Percentiles rank a stretch among this genome's conserved stretches.
phyloP scores from a whole-genome alignment of 1,284 basidiomycete species.

The Ganoderma sp. region DNA sequence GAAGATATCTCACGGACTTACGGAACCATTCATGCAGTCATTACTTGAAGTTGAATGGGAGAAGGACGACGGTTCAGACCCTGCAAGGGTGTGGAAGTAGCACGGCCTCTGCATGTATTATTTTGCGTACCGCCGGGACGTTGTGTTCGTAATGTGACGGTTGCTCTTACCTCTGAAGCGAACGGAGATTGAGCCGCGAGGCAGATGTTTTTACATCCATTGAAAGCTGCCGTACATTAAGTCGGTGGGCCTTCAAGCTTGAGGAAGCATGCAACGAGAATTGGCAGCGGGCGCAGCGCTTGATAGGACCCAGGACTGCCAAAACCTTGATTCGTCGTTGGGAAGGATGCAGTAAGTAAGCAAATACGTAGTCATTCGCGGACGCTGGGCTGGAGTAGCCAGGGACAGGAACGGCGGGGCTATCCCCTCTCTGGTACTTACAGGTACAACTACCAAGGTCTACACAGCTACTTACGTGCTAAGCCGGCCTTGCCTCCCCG shows the following conservation, averaged over 20 bases:
- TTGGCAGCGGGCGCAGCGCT: neutral
- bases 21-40: neutral
- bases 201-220: neutral
- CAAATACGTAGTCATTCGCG: neutral
- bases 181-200: neutral
- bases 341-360: neutral
- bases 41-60: neutral
- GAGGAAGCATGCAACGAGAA: neutral
- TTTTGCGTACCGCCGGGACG: neutral
- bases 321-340: neutral
- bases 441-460: neutral
- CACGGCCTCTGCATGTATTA: neutral
- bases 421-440: neutral
- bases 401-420: neutral
- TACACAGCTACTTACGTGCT: neutral
- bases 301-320: neutral
- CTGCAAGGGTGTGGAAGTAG: neutral
- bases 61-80: neutral
- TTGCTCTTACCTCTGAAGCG: neutral
- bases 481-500: neutral
- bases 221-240: constrained; percentile 3
- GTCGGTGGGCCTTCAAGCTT: neutral
- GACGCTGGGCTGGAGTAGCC: neutral
- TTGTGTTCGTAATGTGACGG: neutral
- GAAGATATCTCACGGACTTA: neutral